phyloP scores from a whole-genome alignment of 2,329 filamentous ascomycete species.

The Botrytis byssoidea region DNA sequence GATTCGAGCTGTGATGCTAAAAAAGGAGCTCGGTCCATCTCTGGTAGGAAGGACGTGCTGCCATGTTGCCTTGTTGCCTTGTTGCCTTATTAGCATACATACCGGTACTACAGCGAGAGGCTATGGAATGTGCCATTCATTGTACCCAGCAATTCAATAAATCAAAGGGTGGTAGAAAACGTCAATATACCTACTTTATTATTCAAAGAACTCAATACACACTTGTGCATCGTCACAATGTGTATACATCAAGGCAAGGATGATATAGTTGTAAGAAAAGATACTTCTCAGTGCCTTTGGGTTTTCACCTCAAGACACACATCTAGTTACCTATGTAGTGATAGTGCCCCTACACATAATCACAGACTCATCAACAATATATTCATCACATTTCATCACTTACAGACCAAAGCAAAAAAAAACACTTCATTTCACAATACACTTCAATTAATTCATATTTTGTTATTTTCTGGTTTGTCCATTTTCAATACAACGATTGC shows the following conservation, averaged over 20 bases:
- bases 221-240: neutral
- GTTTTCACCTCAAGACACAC: neutral
- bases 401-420: neutral
- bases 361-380: neutral
- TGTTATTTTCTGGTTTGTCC: neutral
- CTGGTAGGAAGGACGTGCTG: neutral
- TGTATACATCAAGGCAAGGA: accelerated
- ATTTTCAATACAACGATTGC: neutral
- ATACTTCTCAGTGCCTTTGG: neutral
- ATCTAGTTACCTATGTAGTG: neutral
- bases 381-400: neutral
- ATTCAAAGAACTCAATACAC: neutral
- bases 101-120: neutral
- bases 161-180: too few species aligned
- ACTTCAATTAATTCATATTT: neutral
- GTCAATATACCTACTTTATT: too few species aligned
- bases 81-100: neutral
- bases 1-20: conserved; percentile 2
- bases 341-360: neutral
- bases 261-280: neutral
- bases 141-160: too few species aligned
- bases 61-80: neutral
- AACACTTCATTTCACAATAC: neutral
- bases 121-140: neutral
- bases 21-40: neutral